Conservation (phyloP, 495 filamentous ascomycete species). For the Copromyces sp. region DNA sequence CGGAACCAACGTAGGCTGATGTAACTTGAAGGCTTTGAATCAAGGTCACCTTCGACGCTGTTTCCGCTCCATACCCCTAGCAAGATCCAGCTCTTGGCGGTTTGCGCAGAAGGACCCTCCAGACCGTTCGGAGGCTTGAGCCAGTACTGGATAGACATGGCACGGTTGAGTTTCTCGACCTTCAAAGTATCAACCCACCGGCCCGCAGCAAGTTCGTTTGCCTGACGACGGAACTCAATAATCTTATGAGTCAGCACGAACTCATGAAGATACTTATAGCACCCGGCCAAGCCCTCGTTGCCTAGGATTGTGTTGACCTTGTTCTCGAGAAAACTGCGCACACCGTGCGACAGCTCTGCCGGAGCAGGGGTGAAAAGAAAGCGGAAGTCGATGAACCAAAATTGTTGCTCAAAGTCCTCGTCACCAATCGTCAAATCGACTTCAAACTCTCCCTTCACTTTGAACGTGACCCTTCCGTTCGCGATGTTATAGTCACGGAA, state of each 20-base stretch:
- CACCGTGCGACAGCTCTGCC: constrained; percentile 44
- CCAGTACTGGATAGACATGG: constrained; percentile 88
- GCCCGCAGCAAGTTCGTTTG: constrained; percentile 48
- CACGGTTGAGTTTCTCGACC: constrained; percentile 66
- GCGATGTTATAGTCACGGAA: constrained; percentile 65
- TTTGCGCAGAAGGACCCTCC: constrained; percentile 24
- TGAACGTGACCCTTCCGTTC: constrained; percentile 78
- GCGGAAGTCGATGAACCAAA: constrained; percentile 87
- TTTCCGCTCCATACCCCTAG: constrained; percentile 66
- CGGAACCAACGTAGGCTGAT: constrained; percentile 78
- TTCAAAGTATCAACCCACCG: constrained; percentile 68
- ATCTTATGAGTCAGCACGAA: constrained; percentile 84
- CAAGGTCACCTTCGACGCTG: constrained; percentile 21
- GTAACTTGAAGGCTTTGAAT: constrained; percentile 30
- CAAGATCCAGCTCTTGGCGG: constrained; percentile 78
- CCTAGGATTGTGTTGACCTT: constrained; percentile 59
- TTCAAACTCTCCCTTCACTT: constrained; percentile 76
- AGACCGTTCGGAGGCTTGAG: constrained; percentile 34
- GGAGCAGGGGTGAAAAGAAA: constrained; percentile 66
- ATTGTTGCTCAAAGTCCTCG: constrained; percentile 67
- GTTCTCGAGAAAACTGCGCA: constrained; percentile 54
- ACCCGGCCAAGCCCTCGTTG: constrained; percentile 57
- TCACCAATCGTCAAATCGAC: constrained; percentile 80
- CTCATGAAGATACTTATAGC: constrained; percentile 77
- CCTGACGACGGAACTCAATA: constrained; percentile 65